A percentile compares a stretch with the other conserved stretches of the same genome.
These are phyloP conservation scores for Botryotinia calthae DNA, from an alignment of 2,329 filamentous ascomycete species.

Conservation along the genomic window DNA sequence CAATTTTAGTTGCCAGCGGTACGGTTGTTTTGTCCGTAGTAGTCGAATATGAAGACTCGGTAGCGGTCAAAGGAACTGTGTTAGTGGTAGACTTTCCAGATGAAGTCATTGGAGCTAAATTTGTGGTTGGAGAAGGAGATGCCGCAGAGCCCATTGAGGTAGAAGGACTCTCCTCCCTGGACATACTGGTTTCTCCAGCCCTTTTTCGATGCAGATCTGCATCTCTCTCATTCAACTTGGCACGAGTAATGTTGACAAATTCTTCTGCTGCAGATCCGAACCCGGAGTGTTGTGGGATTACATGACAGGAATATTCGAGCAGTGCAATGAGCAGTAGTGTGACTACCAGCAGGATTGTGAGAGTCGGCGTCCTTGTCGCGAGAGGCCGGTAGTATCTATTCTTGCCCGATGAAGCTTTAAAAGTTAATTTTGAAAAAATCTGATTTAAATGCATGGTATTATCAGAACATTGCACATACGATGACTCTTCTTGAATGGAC, in stretches of 20 bases:
- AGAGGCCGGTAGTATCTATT: background rate
- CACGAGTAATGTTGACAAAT: background rate
- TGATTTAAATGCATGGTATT: background rate
- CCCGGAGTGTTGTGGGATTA: conserved; percentile 9
- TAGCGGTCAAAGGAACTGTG: background rate
- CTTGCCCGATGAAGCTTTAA: background rate
- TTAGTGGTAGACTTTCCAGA: background rate
- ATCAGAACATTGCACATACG: background rate
- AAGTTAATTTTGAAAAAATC: background rate
- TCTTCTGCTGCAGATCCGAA: background rate
- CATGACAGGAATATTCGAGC: conserved; percentile 1
- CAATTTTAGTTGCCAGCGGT: background rate
- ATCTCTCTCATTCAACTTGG: background rate
- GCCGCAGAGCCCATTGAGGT: background rate
- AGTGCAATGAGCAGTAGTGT: background rate
- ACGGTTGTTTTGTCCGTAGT: background rate
- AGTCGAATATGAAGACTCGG: background rate
- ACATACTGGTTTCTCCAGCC: background rate
- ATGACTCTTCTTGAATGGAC: background rate
- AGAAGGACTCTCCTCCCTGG: background rate
- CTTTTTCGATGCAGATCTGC: background rate
- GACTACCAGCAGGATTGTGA: background rate
- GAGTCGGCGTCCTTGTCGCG: background rate
- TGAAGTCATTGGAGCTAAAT: background rate
- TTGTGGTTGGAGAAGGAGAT: background rate